Base-by-base conservation (phyloP, 1,284 basidiomycete species). In the Austropuccinia psidii region DNA sequence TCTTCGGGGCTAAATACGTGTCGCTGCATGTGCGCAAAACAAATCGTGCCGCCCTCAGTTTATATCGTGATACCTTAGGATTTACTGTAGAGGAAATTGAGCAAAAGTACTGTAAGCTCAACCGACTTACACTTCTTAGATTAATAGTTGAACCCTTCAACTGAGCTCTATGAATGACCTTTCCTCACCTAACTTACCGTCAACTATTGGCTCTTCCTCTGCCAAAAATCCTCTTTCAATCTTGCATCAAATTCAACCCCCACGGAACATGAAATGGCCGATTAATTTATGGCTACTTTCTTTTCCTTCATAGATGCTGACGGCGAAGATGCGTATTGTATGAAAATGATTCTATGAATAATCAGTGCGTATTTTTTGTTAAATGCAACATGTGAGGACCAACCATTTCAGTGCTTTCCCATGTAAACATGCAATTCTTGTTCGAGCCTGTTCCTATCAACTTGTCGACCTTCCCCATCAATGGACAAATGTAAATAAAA, bases 241-340 rank as follows among this genome's bases (percentile, higher is more conserved):
- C 41, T 33, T 47, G 47, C n/a, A n/a, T 47, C 31, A 7, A n/a
- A n/a, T 50, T 31, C 24, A n/a, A n/a, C n/a, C n/a, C n/a, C n/a
- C n/a, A n/a, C 2, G 9, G n/a, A 45, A 45, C 41, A n/a, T 45
- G 41, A 45, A 45, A 45, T 11, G 11, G 41, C 11, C 41, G n/a
- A 19, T 45, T n/a, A 45, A 11, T 45, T 45, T 41, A 9, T 9
- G n/a, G 7, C 39, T 39, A 45, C 21, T 15, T 11, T 43, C 21
- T 27, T 61, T n/a, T 4, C 45, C 39, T n/a, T 41, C 6, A 21
- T 76, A 93, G 91, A 94, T 82, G 91, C 90, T 4, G 92, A 95
- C 78, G 91, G 91, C 9, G 92, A 95, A 82, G 91, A 94, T 77
- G 92, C 93, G 41, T 93, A 90, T 79, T 88, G 90, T 1, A 94